Base-by-base conservation (phyloP, 441 rosid genomes). In the Syzygium syzygioides region DNA sequence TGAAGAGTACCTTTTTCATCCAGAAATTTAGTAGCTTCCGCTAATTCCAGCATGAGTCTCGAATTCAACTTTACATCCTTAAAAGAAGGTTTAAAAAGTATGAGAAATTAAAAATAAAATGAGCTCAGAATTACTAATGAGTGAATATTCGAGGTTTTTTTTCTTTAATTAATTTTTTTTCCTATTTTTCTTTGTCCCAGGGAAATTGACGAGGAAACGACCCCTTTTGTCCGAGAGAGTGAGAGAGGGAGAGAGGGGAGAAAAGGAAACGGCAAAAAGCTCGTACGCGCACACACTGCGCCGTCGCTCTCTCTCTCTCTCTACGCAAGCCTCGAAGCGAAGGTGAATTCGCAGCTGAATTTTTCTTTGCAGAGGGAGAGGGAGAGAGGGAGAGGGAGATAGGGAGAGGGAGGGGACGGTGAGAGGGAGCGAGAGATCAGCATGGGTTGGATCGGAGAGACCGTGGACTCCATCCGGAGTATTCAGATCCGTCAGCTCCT, bases 361-460 rank as follows among this genome's bases (percentile, higher is more conserved):
- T 71, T 71, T 20, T 37, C 83, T 20, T 2, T 3, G 20, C 25
- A 9, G 1, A 19, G 15, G 11, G 79, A 34, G 48, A 3, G 41
- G 15, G 41, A 30, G 71, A 59, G 30, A 25, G 14, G n/a, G 5
- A 57, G 68, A 37, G 25, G 45, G n/a, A n/a, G n/a, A n/a, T n/a
- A n/a, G n/a, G n/a, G n/a, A n/a, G 30, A 25, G 23, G 3, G 86
- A 53, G 57, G 56, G 25, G 45, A 37, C n/a, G 87, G 60, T 8
- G 53, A 86, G 13, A 9, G 14, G n/a, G 5, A 57, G 68, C 19
- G 56, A 34, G 28, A 87, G 79, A 37, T 54, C 80, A 41, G 88
- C 87, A 96, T 95, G 99, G 96, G 96, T 89, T 95, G 92, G 95
- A 90, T 96, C 89, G 95, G 96, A 84, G 98, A 95, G 53, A 93